Conservation (phyloP, 331 rosid species). For the Spiraea crenata region DNA sequence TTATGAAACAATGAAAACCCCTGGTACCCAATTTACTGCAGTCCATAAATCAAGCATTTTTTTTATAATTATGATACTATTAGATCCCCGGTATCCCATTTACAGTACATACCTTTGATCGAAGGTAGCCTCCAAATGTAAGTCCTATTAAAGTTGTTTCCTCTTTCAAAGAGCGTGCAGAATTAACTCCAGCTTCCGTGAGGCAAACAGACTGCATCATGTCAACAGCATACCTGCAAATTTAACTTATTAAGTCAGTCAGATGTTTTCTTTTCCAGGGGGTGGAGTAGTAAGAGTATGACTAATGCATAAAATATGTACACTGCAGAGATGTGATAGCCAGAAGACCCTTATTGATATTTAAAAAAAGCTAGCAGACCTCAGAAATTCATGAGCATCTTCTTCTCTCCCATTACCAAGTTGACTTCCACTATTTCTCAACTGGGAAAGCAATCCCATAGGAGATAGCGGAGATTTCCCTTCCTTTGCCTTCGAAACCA, state of each 20-base stretch:
- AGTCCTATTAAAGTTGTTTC: slow-evolving; percentile 79
- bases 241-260: slow-evolving; percentile 4
- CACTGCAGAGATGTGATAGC: not conserved
- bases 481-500: slow-evolving; percentile 65
- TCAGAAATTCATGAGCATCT: slow-evolving; percentile 94
- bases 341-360: no score
- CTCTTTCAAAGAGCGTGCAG: slow-evolving; percentile 55
- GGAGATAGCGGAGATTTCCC: slow-evolving; percentile 78
- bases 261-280: slow-evolving; percentile 11
- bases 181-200: slow-evolving; percentile 54
- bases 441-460: slow-evolving; percentile 62
- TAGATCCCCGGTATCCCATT: not conserved
- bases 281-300: slow-evolving; percentile 19
- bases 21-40: not conserved
- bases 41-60: no score
- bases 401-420: slow-evolving; percentile 92
- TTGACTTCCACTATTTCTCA: slow-evolving; percentile 73
- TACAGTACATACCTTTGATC: slow-evolving; percentile 59
- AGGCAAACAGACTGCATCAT: slow-evolving; percentile 86
- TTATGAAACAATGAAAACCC: not conserved
- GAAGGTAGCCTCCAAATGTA: slow-evolving; percentile 93
- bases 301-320: slow-evolving; percentile 5
- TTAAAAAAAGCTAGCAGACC: slow-evolving; percentile 38
- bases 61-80: not conserved
- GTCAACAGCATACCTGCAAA: slow-evolving; percentile 74